Evolutionary conservation across 352 stramenopile species (phyloP).

Genomic region (Pythium folliculosum): DNA sequence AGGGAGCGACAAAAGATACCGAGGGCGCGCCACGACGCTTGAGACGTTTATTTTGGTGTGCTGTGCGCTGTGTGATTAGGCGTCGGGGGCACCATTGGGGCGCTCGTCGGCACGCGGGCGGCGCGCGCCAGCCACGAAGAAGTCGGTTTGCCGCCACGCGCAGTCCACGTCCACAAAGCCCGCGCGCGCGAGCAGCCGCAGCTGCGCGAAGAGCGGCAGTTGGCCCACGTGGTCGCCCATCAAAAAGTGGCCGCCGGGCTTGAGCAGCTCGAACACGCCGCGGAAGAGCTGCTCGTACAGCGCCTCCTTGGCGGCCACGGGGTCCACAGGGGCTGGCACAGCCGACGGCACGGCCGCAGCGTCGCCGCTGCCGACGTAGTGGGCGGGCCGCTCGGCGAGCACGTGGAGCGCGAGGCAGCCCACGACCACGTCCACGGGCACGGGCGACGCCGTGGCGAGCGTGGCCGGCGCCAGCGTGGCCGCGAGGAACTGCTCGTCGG

Average conservation of each 20-base stretch:
- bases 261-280: conserved; percentile 49
- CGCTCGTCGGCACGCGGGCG: conserved; percentile 26
- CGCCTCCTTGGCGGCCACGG: conserved; percentile 22
- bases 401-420: conserved; percentile 74
- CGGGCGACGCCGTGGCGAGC: conserved; percentile 25
- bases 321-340: background rate
- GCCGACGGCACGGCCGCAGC: no score
- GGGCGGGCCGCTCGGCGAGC: conserved; percentile 48
- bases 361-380: conserved; percentile 34
- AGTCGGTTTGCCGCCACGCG: conserved; percentile 72
- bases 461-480: conserved; percentile 24
- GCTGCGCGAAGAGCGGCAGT: conserved; percentile 59
- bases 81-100: no score
- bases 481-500: conserved; percentile 36
- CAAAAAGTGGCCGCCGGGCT: conserved; percentile 63
- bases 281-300: conserved; percentile 62
- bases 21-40: background rate
- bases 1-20: background rate
- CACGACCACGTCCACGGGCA: conserved; percentile 58
- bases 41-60: background rate
- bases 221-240: conserved; percentile 78
- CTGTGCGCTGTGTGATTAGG: background rate
- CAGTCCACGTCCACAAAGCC: conserved; percentile 80
- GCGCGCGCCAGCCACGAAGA: conserved; percentile 67
- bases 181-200: conserved; percentile 51